Evolutionary conservation across 2,329 filamentous ascomycete genomes (phyloP).

Genomic region (Aspergillus fructus): DNA sequence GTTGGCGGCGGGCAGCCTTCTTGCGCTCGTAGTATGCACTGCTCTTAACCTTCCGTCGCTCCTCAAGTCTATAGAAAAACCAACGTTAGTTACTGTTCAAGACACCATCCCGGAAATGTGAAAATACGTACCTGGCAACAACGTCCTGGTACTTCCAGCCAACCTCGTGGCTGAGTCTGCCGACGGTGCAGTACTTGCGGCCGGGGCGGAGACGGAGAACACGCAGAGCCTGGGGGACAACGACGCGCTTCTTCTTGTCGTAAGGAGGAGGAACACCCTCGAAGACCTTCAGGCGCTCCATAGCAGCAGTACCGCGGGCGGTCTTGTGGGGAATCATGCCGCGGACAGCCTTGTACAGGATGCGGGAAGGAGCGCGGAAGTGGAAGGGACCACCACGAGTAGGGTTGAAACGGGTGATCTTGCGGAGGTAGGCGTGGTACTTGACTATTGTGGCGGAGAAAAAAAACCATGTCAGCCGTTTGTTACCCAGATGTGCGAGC

Average conservation of each 20-base stretch:
- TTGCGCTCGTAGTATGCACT: constrained; percentile 99
- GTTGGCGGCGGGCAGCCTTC: constrained; percentile 90
- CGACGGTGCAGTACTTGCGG: constrained; percentile 99
- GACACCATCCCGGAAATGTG: constrained; percentile 1
- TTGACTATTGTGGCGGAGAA: constrained; percentile 69
- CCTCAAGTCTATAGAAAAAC: constrained; percentile 73
- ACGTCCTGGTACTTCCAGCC: constrained; percentile 99
- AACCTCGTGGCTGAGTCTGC: constrained; percentile 96
- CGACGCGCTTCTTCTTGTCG: constrained; percentile 99
- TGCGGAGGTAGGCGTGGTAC: constrained; percentile 99
- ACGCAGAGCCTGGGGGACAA: constrained; percentile 96
- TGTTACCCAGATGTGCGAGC: not conserved
- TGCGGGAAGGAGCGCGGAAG: constrained; percentile 97
- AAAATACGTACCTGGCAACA: constrained; percentile 79
- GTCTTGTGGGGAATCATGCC: constrained; percentile 99
- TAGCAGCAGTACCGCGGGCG: constrained; percentile 88
- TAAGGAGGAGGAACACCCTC: constrained; percentile 98
- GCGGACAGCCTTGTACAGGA: constrained; percentile 99
- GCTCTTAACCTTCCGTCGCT: constrained; percentile 99
- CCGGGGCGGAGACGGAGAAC: constrained; percentile 96
- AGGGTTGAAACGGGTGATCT: constrained; percentile 99
- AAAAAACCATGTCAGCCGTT: constrained; percentile 47
- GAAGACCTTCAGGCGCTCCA: constrained; percentile 99
- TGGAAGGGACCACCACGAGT: constrained; percentile 99
- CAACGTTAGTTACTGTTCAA: constrained; percentile 20